Percentiles rank a stretch among this genome's conserved stretches.
phyloP scores from a whole-genome alignment of 768 basidiomycete species.

The Termitomyces sp. region DNA sequence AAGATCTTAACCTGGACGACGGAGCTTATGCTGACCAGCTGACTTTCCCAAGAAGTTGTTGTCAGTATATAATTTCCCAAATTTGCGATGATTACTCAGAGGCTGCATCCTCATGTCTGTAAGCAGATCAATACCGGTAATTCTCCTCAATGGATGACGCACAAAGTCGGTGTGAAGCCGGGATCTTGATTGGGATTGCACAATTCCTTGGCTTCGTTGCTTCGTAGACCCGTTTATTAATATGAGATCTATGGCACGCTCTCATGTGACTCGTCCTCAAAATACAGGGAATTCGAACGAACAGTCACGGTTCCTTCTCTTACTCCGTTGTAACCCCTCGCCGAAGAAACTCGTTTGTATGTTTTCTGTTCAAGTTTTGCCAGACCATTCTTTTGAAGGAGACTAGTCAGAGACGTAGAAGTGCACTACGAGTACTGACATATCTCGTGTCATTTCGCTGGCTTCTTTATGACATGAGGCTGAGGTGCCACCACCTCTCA shows the following conservation, averaged over 20 bases:
- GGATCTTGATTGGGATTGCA: not conserved
- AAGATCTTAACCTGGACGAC: not conserved
- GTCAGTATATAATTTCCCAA: not conserved
- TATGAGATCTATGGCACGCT: not conserved
- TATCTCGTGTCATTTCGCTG: not conserved
- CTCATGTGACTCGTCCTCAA: not conserved
- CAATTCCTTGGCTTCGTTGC: not conserved
- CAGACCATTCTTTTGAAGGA: no score
- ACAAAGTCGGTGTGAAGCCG: not conserved
- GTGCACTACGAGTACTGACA: not conserved
- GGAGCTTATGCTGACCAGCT: not conserved
- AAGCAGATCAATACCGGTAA: not conserved
- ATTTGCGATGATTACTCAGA: slow-evolving; percentile 5
- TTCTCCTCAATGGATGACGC: not conserved
- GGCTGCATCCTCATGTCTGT: slow-evolving; percentile 1
- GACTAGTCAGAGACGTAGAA: not conserved
- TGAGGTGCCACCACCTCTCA: not conserved
- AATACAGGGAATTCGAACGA: not conserved
- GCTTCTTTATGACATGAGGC: not conserved
- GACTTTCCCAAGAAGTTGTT: not conserved
- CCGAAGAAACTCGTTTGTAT: not conserved
- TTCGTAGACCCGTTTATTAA: not conserved
- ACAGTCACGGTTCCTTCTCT: not conserved
- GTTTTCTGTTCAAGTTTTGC: not conserved
- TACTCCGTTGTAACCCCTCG: no score